Evolutionary conservation across 257 asterid species (phyloP), one percentile per base, ranked within the genome.

Genomic region (Scutellaria baicalensis): DNA sequence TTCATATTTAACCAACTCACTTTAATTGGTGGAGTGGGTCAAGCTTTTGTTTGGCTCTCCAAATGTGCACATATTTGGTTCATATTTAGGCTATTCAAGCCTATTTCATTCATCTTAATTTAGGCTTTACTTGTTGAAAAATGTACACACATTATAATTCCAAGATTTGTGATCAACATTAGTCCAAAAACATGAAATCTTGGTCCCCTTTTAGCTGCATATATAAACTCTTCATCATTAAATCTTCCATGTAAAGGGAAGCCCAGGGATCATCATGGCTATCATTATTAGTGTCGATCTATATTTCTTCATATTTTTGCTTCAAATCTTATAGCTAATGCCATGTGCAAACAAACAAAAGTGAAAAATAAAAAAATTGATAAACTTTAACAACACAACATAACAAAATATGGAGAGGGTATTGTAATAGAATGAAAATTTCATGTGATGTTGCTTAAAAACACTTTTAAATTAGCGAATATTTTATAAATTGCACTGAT

Each of bases 121-220:
- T n/a, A 27, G 33, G 33, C 33, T 27, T 27, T 23, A 33, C 39
- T 1, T n/a, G 3, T 6, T 48, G 35, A 51, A 52, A 10, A 39
- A 40, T 10, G 12, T 1, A 40, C 12, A 10, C 3, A 40, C 2
- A 40, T 7, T 8, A 3, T 8, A 8, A 3, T 40, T 23, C 16
- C 4, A 4, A 54, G 54, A 21, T 23, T 54, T 48, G 21, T 69
- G 27, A 56, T 80, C 16, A 82, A 57, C 48, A 11, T 40, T 40
- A 3, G 18, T 7, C 31, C 21, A 20, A 0, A 81, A 17, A 76
- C 50, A 33, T 79, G 60, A 49, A 81, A 70, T 65, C 88, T 78
- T 52, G 89, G 88, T 58, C 80, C 16, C n/a, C 33, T 50, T 39
- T 39, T 6, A 39, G 48, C 44, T 35, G 58, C 60, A 14, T n/a